Conservation (phyloP, 768 basidiomycete genomes). For the Psilocybe subaeruginosa region DNA sequence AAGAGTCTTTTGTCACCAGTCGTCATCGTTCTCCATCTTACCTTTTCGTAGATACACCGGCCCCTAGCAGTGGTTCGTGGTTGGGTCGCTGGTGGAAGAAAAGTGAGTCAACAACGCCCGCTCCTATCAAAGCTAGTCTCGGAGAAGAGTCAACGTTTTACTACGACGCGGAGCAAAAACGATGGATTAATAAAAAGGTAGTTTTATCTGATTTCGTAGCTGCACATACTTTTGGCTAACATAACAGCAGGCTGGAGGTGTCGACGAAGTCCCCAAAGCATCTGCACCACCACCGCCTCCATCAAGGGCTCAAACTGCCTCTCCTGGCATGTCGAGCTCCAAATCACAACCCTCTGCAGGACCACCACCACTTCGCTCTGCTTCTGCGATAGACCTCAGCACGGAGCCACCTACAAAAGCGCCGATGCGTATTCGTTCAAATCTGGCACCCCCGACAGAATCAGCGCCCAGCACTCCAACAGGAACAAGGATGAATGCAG, state of each 20-base stretch:
- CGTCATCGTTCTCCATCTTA: neutral
- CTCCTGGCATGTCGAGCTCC: slow-evolving; percentile 61
- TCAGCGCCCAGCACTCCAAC: slow-evolving; percentile 53
- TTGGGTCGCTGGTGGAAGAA: slow-evolving; percentile 82
- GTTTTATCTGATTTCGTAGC: slow-evolving; percentile 16
- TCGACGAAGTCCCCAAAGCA: slow-evolving; percentile 55
- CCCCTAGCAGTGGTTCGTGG: slow-evolving; percentile 59
- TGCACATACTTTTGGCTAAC: slow-evolving; percentile 1
- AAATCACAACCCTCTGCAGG: slow-evolving; percentile 21
- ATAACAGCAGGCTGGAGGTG: slow-evolving; percentile 51
- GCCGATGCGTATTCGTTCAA: slow-evolving; percentile 65
- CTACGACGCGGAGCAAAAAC: slow-evolving; percentile 93
- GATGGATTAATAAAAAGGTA: slow-evolving; percentile 96
- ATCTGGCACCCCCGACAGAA: slow-evolving; percentile 56
- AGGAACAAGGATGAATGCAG: slow-evolving; percentile 46
- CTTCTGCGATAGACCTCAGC: slow-evolving; percentile 66
- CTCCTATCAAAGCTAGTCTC: slow-evolving; percentile 87
- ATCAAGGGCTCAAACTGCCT: slow-evolving; percentile 83
- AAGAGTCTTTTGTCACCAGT: neutral
- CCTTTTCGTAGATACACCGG: slow-evolving; percentile 11
- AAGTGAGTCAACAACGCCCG: slow-evolving; percentile 53
- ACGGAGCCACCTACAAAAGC: slow-evolving; percentile 54
- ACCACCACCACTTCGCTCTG: slow-evolving; percentile 54
- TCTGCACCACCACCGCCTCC: slow-evolving; percentile 74
- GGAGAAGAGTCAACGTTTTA: slow-evolving; percentile 91